phyloP scores from a whole-genome alignment of 768 basidiomycete genomes.

The Leccinum subtestaceum region DNA sequence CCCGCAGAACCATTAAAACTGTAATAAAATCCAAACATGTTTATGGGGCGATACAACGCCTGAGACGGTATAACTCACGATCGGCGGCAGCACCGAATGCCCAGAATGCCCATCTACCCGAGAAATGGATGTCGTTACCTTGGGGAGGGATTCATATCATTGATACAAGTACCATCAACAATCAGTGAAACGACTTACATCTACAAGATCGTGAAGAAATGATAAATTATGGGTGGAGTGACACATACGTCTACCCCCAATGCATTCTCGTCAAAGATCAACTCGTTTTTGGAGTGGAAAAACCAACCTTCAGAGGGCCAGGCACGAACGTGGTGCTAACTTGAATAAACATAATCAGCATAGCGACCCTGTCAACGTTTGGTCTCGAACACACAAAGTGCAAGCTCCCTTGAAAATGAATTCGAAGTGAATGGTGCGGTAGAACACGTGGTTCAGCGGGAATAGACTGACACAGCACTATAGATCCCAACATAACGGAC shows the following conservation, averaged over 20 bases:
- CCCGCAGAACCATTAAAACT: neutral
- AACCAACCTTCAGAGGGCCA: neutral
- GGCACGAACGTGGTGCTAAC: neutral
- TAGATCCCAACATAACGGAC: neutral
- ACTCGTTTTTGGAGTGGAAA: neutral
- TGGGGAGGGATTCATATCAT: neutral
- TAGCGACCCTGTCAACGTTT: neutral
- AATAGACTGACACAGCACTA: neutral
- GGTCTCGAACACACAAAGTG: neutral
- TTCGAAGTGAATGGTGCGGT: neutral
- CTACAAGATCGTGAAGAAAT: neutral
- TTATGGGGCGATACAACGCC: neutral
- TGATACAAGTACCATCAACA: neutral
- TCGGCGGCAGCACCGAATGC: neutral
- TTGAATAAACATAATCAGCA: neutral
- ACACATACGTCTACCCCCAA: neutral
- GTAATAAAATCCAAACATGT: neutral
- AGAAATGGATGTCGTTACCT: neutral
- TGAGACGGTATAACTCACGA: neutral
- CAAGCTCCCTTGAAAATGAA: neutral
- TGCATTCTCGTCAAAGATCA: neutral
- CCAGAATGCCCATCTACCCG: neutral
- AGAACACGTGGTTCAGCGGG: neutral
- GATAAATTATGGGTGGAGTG: neutral
- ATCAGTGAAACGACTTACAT: neutral